These are phyloP conservation scores for Alternaria conjuncta DNA, from an alignment of 2,329 filamentous ascomycete species.

Conservation along the genomic window DNA sequence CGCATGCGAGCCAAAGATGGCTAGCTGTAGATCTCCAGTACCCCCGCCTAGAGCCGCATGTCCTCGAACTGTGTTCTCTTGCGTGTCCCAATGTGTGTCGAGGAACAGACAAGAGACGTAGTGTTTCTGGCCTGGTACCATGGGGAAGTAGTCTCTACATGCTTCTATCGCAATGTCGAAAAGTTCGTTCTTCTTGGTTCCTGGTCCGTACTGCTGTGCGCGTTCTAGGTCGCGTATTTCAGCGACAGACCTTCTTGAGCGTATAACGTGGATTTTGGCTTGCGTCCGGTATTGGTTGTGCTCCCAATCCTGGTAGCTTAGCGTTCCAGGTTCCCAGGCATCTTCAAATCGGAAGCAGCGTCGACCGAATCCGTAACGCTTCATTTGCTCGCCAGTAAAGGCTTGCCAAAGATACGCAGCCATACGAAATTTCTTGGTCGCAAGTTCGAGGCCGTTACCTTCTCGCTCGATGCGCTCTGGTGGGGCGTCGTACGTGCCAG, in stretches of 20 bases:
- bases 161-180: conserved; percentile 80
- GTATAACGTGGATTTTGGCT: conserved; percentile 86
- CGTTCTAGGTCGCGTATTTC: conserved; percentile 80
- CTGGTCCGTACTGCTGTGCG: conserved; percentile 77
- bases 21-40: conserved; percentile 76
- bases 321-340: conserved; percentile 86
- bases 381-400: conserved; percentile 97
- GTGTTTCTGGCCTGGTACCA: conserved; percentile 77
- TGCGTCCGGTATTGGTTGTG: conserved; percentile 82
- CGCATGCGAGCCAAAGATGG: conserved; percentile 90
- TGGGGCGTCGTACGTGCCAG: conserved; percentile 81
- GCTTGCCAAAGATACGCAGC: conserved; percentile 96
- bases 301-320: conserved; percentile 76
- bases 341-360: conserved; percentile 91
- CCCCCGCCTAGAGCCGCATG: conserved; percentile 85
- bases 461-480: conserved; percentile 78
- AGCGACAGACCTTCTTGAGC: conserved; percentile 80
- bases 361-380: conserved; percentile 82
- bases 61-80: conserved; percentile 72
- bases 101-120: conserved; percentile 88
- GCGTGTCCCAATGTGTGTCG: conserved; percentile 85
- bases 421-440: conserved; percentile 91
- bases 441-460: conserved; percentile 80
- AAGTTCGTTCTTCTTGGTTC: conserved; percentile 73
- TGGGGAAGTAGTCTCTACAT: conserved; percentile 77